Conservation (phyloP, 208 protist species). For the Acanthamoeba royreba region DNA sequence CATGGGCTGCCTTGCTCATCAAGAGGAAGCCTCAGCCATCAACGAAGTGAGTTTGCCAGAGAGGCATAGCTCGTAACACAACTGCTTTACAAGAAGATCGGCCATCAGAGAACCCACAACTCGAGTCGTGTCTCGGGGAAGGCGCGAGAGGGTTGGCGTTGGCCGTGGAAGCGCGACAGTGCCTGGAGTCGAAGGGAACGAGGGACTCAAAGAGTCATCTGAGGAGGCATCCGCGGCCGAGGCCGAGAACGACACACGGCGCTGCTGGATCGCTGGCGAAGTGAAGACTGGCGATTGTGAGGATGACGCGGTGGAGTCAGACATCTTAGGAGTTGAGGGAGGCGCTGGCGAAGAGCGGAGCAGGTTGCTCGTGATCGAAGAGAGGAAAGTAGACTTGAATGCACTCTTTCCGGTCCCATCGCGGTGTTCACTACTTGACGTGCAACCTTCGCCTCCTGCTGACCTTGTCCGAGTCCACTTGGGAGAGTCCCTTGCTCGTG, state of each 20-base stretch:
- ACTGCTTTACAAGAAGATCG: not conserved
- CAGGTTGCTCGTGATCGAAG: not conserved
- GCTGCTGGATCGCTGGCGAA: too few relatives aligned
- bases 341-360: not conserved
- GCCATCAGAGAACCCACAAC: not conserved
- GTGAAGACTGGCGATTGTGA: not conserved
- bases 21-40: too few relatives aligned
- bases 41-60: not conserved
- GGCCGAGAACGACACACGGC: too few relatives aligned
- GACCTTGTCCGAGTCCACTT: not conserved
- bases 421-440: not conserved
- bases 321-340: not conserved
- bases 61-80: conserved; percentile 4
- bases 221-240: not conserved
- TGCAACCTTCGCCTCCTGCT: not conserved
- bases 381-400: not conserved
- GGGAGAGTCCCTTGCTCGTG: not conserved
- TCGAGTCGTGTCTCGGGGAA: not conserved
- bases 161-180: too few relatives aligned
- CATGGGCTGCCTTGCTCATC: too few relatives aligned
- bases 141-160: not conserved
- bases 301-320: not conserved
- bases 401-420: not conserved
- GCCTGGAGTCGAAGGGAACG: not conserved
- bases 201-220: not conserved